Conservation (phyloP, 805 yeast genomes). For the Debaryomyces castellii region DNA sequence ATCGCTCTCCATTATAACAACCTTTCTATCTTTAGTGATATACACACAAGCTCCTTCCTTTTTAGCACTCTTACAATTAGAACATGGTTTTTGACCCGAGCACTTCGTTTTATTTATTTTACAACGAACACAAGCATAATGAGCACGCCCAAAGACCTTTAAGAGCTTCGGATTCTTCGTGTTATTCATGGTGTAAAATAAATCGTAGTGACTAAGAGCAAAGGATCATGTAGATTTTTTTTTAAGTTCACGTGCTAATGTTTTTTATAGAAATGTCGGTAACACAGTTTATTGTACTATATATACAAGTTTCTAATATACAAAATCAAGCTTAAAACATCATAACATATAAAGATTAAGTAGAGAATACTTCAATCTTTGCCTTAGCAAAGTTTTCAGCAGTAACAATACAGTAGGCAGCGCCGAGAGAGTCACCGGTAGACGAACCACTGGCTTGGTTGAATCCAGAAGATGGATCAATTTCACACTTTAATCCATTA, state of each 20-base stretch:
- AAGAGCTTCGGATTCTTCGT: slow-evolving; percentile 27
- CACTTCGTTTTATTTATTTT: slow-evolving; percentile 40
- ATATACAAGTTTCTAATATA: slow-evolving; percentile 4
- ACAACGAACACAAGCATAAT: slow-evolving; percentile 45
- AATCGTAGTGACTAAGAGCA: not conserved
- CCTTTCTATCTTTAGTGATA: slow-evolving; percentile 39
- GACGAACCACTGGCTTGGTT: slow-evolving; percentile 50
- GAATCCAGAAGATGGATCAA: slow-evolving; percentile 69
- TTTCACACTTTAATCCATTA: slow-evolving; percentile 76
- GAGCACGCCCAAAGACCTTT: slow-evolving; percentile 42
- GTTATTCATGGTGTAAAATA: not conserved
- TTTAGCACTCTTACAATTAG: slow-evolving; percentile 35
- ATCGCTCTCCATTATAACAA: slow-evolving; percentile 44
- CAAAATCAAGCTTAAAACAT: slow-evolving; percentile 2
- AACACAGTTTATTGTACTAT: not conserved
- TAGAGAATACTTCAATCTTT: slow-evolving; percentile 64
- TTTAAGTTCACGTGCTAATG: not conserved
- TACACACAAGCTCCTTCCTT: slow-evolving; percentile 33
- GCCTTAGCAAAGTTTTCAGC: slow-evolving; percentile 65
- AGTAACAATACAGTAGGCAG: slow-evolving; percentile 81
- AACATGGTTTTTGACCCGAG: slow-evolving; percentile 42
- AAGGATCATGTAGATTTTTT: not conserved
- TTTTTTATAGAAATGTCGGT: not conserved
- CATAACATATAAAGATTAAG: not conserved
- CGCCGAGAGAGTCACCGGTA: slow-evolving; percentile 52